Conservation (phyloP, 768 basidiomycete species). For the Coprinopsis marcescibilis region DNA sequence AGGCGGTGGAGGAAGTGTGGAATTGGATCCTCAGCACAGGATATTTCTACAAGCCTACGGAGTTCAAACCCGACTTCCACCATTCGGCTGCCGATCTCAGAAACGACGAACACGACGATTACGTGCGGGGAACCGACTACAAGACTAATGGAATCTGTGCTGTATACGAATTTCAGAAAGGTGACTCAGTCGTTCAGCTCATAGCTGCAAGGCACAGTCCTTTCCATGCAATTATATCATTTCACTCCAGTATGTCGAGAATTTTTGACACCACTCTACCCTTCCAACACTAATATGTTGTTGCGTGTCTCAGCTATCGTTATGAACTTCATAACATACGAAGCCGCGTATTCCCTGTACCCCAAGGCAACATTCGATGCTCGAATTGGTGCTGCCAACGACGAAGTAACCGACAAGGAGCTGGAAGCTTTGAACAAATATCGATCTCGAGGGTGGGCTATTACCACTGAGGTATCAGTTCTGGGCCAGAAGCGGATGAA, state of each 20-base stretch:
- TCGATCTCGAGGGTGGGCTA: not conserved
- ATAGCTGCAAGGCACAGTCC: constrained; percentile 28
- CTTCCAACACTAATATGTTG: not conserved
- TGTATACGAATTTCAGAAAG: constrained; percentile 28
- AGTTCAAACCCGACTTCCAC: constrained; percentile 8
- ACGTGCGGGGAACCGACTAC: not conserved
- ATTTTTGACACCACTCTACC: not conserved
- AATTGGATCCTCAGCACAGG: constrained; percentile 26
- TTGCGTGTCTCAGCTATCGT: constrained; percentile 29
- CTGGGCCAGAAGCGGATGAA: not conserved
- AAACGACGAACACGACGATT: not conserved
- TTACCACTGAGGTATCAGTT: not conserved
- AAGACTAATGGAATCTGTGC: not conserved
- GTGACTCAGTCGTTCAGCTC: constrained; percentile 29
- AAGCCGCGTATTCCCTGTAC: constrained; percentile 35
- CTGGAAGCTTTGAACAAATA: not conserved
- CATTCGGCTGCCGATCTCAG: not conserved
- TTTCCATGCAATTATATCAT: constrained; percentile 34
- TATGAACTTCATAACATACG: constrained; percentile 39
- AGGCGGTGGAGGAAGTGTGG: constrained; percentile 25
- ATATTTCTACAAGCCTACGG: constrained; percentile 17
- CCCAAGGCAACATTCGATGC: constrained; percentile 34
- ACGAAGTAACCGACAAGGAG: not conserved
- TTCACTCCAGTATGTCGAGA: constrained; percentile 43
- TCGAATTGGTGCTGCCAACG: not conserved